These are phyloP conservation scores for Globisporangium spinosum DNA, from an alignment of 352 stramenopile species.

Conservation along the genomic window DNA sequence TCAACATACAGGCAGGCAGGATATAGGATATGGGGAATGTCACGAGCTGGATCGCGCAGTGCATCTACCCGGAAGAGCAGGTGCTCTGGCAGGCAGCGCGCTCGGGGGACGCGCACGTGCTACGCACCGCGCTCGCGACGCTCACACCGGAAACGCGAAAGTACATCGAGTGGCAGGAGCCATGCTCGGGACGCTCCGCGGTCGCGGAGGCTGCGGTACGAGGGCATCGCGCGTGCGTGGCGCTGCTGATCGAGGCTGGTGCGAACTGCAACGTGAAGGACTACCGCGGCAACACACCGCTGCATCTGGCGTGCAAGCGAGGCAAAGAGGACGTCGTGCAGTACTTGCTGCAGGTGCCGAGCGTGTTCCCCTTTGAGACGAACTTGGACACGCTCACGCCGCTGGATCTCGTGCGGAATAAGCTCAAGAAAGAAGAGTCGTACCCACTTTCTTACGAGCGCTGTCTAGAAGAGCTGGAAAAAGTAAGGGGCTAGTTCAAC, in stretches of 20 bases:
- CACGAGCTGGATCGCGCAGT: conserved; percentile 49
- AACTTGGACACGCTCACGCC: conserved; percentile 46
- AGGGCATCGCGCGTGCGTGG: conserved; percentile 45
- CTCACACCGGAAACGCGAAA: conserved; percentile 38
- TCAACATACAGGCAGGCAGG: not conserved
- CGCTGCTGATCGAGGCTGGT: conserved; percentile 34
- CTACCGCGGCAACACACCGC: conserved; percentile 43
- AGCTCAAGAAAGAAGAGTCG: conserved; percentile 25
- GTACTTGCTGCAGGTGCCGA: conserved; percentile 36
- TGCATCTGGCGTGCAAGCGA: conserved; percentile 53
- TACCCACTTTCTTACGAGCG: conserved; percentile 30
- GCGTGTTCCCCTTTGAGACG: conserved; percentile 39
- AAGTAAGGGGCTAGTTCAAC: conserved; percentile 19
- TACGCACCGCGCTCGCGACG: conserved; percentile 32
- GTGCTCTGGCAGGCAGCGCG: conserved; percentile 47
- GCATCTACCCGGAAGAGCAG: conserved; percentile 52
- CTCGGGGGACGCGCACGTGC: conserved; percentile 31
- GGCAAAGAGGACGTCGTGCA: conserved; percentile 37
- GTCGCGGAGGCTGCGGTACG: conserved; percentile 38
- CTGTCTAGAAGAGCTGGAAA: conserved; percentile 57
- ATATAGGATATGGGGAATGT: conserved; percentile 37
- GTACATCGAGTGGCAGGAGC: conserved; percentile 58
- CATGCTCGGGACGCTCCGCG: conserved; percentile 38
- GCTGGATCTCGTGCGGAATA: conserved; percentile 38
- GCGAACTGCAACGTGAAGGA: conserved; percentile 55